Evolutionary conservation across 2,329 filamentous ascomycete genomes (phyloP), one percentile per base, ranked within the genome.

Genomic region (Ceratocystiopsis minuta): DNA sequence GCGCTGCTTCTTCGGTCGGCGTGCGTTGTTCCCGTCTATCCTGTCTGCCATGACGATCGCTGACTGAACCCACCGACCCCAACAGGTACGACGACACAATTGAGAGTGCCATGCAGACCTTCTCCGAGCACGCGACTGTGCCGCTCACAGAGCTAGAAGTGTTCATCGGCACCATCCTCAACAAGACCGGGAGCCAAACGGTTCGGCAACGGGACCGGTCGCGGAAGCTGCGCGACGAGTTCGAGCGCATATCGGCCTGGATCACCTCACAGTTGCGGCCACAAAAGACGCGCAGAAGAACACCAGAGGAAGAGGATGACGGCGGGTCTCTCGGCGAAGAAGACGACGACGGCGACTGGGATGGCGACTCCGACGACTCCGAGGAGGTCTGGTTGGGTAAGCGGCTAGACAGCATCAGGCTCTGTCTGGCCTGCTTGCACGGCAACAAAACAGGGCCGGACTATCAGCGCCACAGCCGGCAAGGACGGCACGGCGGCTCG

Each of bases 141-240:
- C 55, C 56, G 0, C 55, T 74, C 9, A 61, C 55, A 0, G 70
- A 74, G 49, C 54, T 68, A 0, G 70, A 74, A 45, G 66, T 69
- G 0, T 72, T 72, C 41, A 68, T 68, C 18, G 70, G 70, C 10
- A 63, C 60, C n/a, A 64, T 74, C n/a, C 54, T 71, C 35, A 72
- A 67, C 53, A 67, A 63, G 46, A 55, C 53, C 0, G 68, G 68
- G 0, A 49, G 57, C 0, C 69, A 70, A 52, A 69, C 63, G 0
- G 56, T 57, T 11, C 63, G 66, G 3, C 67, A 73, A 48, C 62
- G 67, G 3, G 69, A 74, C 38, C 57, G 59, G 2, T 72, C 68
- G 2, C 55, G 62, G 38, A 66, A 66, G 48, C 59, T 74, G 16
- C 65, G 63, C 41, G 67, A 70, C 14, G 66, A 67, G 38, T 70